Conservation (phyloP, 108 stramenopile genomes). For the Cyclotella atomus region DNA sequence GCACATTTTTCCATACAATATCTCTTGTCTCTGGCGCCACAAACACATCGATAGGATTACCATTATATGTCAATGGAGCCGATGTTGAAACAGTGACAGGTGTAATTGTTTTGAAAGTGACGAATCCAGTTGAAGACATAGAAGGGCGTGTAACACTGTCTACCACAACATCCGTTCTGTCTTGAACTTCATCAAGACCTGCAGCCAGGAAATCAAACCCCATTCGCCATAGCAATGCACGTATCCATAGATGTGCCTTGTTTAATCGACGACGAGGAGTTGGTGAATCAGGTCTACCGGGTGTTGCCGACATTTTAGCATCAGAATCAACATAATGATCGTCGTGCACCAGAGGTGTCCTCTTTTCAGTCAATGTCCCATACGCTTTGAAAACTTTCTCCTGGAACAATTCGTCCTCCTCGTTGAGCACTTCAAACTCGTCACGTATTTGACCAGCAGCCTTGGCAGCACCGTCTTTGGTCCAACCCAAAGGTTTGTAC, state of each 20-base stretch:
- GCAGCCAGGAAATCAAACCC: conserved; percentile 54
- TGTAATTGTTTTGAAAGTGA: conserved; percentile 60
- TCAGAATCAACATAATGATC: conserved; percentile 30
- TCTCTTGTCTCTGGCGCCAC: conserved; percentile 62
- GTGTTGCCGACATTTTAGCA: not conserved
- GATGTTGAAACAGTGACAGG: conserved; percentile 52
- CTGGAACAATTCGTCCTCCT: conserved; percentile 29
- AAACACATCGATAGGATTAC: conserved; percentile 43
- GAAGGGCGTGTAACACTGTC: conserved; percentile 55
- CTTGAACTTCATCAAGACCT: conserved; percentile 37
- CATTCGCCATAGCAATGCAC: conserved; percentile 41
- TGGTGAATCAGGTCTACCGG: not conserved
- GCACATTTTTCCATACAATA: conserved; percentile 59
- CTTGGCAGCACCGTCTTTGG: conserved; percentile 32
- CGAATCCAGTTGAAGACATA: conserved; percentile 63
- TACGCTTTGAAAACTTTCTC: conserved; percentile 10
- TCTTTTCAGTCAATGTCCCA: conserved; percentile 12
- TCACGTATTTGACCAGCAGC: conserved; percentile 38
- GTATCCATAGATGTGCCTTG: conserved; percentile 26
- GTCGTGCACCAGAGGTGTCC: conserved; percentile 16
- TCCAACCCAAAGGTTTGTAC: conserved; percentile 33
- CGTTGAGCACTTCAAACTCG: conserved; percentile 46
- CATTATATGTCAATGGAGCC: conserved; percentile 51
- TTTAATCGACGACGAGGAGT: not conserved
- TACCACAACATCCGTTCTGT: conserved; percentile 50